These are phyloP conservation scores for Penicillium griseofulvum DNA, from an alignment of 2,329 filamentous ascomycete species.

Conservation along the genomic window DNA sequence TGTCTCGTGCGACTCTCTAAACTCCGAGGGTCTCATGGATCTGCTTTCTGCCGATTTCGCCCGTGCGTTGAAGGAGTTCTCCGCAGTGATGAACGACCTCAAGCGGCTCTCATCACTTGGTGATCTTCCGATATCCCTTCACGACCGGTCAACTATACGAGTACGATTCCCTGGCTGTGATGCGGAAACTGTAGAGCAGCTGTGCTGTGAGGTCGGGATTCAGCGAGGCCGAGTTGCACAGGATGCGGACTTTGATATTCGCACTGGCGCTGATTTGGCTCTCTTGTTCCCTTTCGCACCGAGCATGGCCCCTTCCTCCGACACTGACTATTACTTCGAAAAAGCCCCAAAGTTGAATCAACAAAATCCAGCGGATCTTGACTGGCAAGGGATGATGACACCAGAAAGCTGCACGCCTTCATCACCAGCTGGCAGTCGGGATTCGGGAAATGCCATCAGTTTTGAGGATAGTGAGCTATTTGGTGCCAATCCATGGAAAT, in stretches of 20 bases:
- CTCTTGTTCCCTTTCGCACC: constrained; percentile 86
- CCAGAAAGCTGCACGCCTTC: constrained; percentile 31
- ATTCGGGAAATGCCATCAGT: constrained; percentile 32
- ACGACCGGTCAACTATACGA: constrained; percentile 65
- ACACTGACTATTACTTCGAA: constrained; percentile 43
- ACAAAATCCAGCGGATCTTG: constrained; percentile 44
- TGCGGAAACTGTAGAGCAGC: constrained; percentile 70
- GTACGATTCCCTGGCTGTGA: constrained; percentile 92
- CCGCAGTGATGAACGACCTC: constrained; percentile 75
- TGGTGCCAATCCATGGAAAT: constrained; percentile 55
- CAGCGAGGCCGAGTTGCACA: constrained; percentile 74
- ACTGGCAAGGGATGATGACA: constrained; percentile 60
- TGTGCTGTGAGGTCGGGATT: constrained; percentile 86
- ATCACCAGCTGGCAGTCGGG: constrained; percentile 23
- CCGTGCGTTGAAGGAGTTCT: constrained; percentile 78
- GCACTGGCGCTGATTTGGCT: constrained; percentile 68
- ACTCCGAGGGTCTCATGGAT: constrained; percentile 80
- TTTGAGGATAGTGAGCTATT: constrained; percentile 46
- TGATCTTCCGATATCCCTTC: constrained; percentile 76
- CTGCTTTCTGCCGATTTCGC: constrained; percentile 85
- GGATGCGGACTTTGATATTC: constrained; percentile 70
- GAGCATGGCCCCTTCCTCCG: constrained; percentile 49
- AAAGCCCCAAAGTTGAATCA: constrained; percentile 32
- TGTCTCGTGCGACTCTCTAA: constrained; percentile 58
- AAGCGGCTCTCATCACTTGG: constrained; percentile 73